phyloP scores from a whole-genome alignment of 345 rosid genomes.

The Anacardium occidentale region DNA sequence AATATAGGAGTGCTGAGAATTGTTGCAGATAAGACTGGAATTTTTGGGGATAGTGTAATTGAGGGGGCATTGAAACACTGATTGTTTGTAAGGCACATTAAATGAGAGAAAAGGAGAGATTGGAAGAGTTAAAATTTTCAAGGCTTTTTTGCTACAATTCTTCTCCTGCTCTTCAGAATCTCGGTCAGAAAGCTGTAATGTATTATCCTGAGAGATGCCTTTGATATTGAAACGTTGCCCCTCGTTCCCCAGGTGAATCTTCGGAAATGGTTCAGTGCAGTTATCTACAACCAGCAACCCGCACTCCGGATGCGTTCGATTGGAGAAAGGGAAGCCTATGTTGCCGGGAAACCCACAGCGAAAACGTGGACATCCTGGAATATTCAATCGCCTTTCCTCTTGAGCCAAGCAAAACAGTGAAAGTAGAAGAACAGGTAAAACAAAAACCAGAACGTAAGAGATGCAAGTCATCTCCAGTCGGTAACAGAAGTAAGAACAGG shows the following conservation, averaged over 20 bases:
- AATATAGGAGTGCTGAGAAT: neutral
- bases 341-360: slow-evolving; percentile 27
- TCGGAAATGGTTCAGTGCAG: slow-evolving; percentile 20
- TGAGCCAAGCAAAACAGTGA: neutral
- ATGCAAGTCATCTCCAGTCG: neutral
- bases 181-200: slow-evolving; percentile 24
- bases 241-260: slow-evolving; percentile 29
- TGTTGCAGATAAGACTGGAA: too few relatives aligned
- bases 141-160: neutral
- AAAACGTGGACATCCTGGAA: slow-evolving; percentile 1
- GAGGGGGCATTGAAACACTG: too few relatives aligned
- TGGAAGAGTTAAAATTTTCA: neutral
- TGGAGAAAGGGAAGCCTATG: slow-evolving; percentile 25
- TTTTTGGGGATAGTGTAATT: too few relatives aligned
- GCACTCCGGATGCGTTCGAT: slow-evolving; percentile 16
- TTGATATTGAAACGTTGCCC: slow-evolving; percentile 28
- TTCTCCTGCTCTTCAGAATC: neutral
- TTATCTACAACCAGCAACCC: slow-evolving; percentile 29
- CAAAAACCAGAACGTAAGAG: neutral
- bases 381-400: neutral
- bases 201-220: slow-evolving; percentile 31
- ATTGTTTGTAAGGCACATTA: too few relatives aligned
- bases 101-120: too few relatives aligned
- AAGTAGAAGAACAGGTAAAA: too few relatives aligned
- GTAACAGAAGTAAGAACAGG: too few relatives aligned